These are phyloP conservation scores for Microthlaspi erraticum DNA, from an alignment of 345 rosid genomes.

Conservation along the genomic window DNA sequence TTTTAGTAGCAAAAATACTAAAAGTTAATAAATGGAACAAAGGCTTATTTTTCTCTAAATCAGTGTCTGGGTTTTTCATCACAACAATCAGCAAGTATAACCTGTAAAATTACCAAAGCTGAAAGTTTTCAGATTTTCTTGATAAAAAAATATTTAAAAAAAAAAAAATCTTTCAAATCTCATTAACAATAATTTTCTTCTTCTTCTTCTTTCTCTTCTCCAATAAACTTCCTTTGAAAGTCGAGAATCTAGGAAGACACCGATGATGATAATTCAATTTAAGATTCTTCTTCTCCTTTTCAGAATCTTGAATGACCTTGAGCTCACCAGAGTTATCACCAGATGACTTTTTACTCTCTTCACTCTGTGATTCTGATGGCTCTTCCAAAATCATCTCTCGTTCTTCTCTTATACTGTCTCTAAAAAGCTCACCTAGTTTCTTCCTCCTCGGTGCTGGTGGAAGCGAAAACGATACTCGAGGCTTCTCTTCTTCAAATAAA, in stretches of 20 bases:
- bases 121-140: neutral
- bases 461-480: slow-evolving; percentile 44
- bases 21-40: neutral
- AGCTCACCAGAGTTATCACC: slow-evolving; percentile 59
- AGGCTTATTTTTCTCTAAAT: neutral
- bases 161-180: neutral
- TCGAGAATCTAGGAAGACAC: slow-evolving; percentile 76
- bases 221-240: slow-evolving; percentile 52
- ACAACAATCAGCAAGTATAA: slow-evolving; percentile 14
- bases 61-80: neutral
- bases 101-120: neutral
- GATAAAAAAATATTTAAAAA: neutral
- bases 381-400: slow-evolving; percentile 30
- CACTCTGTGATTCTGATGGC: slow-evolving; percentile 35
- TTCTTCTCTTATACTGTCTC: slow-evolving; percentile 56
- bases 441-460: slow-evolving; percentile 60
- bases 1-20: slow-evolving; percentile 7
- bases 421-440: slow-evolving; percentile 76
- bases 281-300: slow-evolving; percentile 46
- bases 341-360: slow-evolving; percentile 45
- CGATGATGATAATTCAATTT: slow-evolving; percentile 45
- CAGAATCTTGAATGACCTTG: slow-evolving; percentile 53
- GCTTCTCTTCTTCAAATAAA: slow-evolving; percentile 40
- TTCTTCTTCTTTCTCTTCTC: slow-evolving; percentile 75
- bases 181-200: slow-evolving; percentile 43